Conservation (phyloP, 768 basidiomycete genomes). For the Termitomyces eurrhizus region DNA sequence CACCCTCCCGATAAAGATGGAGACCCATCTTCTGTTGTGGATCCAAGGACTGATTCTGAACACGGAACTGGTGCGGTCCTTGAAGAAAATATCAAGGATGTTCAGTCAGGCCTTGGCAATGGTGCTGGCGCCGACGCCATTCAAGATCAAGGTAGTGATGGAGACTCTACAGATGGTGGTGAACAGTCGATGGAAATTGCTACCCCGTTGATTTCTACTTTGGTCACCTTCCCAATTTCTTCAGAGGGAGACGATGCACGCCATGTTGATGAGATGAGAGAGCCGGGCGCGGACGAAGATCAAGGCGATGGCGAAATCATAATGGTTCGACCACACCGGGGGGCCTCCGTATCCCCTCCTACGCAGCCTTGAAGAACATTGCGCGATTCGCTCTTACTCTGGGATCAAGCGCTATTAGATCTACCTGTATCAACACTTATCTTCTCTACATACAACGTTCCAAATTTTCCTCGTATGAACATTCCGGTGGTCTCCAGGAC, state of each 20-base stretch:
- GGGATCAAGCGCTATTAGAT: not conserved
- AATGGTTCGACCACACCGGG: constrained; percentile 9
- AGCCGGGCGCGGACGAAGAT: not conserved
- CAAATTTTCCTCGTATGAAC: not conserved
- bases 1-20: not conserved
- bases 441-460: not conserved
- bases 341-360: not conserved
- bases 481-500: not conserved
- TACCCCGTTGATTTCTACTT: constrained; percentile 11
- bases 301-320: constrained; percentile 4
- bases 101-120: not conserved
- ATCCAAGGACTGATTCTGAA: not conserved
- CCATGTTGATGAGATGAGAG: not conserved
- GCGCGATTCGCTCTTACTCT: not conserved
- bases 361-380: not conserved
- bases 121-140: not conserved
- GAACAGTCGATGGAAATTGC: constrained; percentile 18
- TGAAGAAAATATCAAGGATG: not conserved
- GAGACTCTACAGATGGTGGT: constrained; percentile 11
- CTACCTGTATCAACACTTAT: not conserved
- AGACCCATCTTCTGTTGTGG: not conserved
- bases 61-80: not conserved
- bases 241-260: not conserved
- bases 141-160: not conserved
- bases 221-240: constrained; percentile 1